These are phyloP conservation scores for Debaryomyces robertsiae DNA, from an alignment of 1,139 yeast species.

Conservation along the genomic window DNA sequence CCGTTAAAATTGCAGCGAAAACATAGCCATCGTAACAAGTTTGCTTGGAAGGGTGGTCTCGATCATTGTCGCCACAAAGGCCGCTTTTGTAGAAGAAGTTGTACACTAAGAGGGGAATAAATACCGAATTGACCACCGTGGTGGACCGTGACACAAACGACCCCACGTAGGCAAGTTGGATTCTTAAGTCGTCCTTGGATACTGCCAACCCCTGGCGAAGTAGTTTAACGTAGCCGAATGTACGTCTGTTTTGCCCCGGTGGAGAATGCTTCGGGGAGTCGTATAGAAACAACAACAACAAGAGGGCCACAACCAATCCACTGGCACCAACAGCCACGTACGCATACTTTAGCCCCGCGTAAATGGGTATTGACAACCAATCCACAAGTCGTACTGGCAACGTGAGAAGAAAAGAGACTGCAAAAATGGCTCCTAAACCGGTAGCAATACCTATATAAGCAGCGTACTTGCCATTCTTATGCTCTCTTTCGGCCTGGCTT, in stretches of 20 bases:
- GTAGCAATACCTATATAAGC: constrained; percentile 64
- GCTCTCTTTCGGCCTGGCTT: neutral
- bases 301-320: constrained; percentile 40
- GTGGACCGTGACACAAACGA: constrained; percentile 67
- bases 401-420: constrained; percentile 53
- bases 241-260: constrained; percentile 1
- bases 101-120: constrained; percentile 65
- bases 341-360: constrained; percentile 46
- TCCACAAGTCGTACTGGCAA: constrained; percentile 45
- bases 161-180: constrained; percentile 59
- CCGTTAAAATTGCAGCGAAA: constrained; percentile 67
- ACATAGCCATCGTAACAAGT: constrained; percentile 66
- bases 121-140: constrained; percentile 60
- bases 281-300: constrained; percentile 51
- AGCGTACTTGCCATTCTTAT: constrained; percentile 54
- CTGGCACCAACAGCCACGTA: constrained; percentile 51
- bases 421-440: constrained; percentile 69
- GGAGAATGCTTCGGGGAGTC: constrained; percentile 19
- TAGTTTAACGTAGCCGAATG: constrained; percentile 35
- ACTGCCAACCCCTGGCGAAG: constrained; percentile 47
- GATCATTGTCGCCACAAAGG: constrained; percentile 40
- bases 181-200: constrained; percentile 32
- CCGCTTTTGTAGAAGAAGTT: constrained; percentile 55
- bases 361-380: constrained; percentile 25
- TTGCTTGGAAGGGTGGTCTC: constrained; percentile 31